Percentiles rank a stretch among this genome's conserved stretches.
Evolutionary conservation across 306 rosid genomes (phyloP).

Genomic region (Hylodesmum podocarpum): DNA sequence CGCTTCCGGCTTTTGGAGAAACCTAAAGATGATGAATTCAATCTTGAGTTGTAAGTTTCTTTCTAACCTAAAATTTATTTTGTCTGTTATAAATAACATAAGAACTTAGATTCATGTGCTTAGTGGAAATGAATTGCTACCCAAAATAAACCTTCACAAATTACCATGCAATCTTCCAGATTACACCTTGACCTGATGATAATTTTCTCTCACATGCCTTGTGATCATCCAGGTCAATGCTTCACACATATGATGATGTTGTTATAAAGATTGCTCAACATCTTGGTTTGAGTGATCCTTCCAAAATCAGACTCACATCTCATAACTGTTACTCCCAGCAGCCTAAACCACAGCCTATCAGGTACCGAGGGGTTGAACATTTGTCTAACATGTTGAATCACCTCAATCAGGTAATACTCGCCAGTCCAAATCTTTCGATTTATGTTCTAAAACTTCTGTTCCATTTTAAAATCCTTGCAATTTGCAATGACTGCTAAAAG

Average conservation of each 20-base stretch:
- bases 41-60: constrained; percentile 4
- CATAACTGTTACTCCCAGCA: constrained; percentile 91
- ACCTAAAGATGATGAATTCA: neutral
- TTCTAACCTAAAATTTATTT: neutral
- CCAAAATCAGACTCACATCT: constrained; percentile 81
- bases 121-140: neutral
- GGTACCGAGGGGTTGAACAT: constrained; percentile 72
- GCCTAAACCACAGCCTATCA: constrained; percentile 88
- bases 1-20: neutral
- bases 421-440: neutral
- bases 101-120: neutral
- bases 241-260: neutral
- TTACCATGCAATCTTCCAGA: neutral
- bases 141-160: neutral
- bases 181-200: neutral
- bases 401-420: neutral
- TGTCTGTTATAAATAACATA: neutral
- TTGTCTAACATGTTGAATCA: constrained; percentile 65
- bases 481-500: neutral
- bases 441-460: neutral
- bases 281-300: constrained; percentile 72
- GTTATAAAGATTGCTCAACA: constrained; percentile 51
- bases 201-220: neutral
- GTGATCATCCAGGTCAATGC: neutral
- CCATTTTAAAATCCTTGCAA: neutral